Evolutionary conservation across 345 rosid genomes (phyloP), one percentile per base, ranked within the genome.

Genomic region (Sapria himalayana): DNA sequence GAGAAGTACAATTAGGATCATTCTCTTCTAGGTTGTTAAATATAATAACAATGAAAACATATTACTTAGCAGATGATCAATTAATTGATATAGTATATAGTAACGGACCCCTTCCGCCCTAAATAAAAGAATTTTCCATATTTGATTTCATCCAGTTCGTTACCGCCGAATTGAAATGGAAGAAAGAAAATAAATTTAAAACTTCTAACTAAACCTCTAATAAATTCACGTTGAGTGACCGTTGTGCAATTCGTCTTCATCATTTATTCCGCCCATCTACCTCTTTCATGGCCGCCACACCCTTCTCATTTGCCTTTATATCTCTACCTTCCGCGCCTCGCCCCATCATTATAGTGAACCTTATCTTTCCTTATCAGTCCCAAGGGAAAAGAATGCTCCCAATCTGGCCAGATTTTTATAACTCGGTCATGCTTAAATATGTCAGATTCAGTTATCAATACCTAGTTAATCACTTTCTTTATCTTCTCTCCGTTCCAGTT

Each of bases 261-360:
- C 54, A 55, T 55, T 55, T 11, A 55, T n/a, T 55, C 60, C 36
- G 48, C 60, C 29, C 60, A 55, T 55, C 60, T 55, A 54, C 60
- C 54, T 3, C 25, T 54, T 41, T 48, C 60, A 55, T 35, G 48
- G 54, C 60, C 20, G 24, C 0, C 15, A 25, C 23, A n/a, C n/a
- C n/a, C n/a, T n/a, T 14, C 35, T 42, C 14, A 29, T 34, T 27
- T 9, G 46, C 45, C 54, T 52, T 43, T 52, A 52, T 52, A 52
- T 44, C 51, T 31, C 32, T 43, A 37, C 11, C 45, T 5, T 29
- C 54, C 46, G 14, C 16, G 2, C 5, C 16, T 19, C 22, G n/a
- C 25, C 22, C 16, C 45, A 9, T 42, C 32, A 7, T 34, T 22
- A 40, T 34, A 32, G 6, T 21, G 9, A 3, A 25, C 11, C 20